Base-by-base conservation (phyloP, 208 protist genomes). In the Acanthamoeba triangularis region DNA sequence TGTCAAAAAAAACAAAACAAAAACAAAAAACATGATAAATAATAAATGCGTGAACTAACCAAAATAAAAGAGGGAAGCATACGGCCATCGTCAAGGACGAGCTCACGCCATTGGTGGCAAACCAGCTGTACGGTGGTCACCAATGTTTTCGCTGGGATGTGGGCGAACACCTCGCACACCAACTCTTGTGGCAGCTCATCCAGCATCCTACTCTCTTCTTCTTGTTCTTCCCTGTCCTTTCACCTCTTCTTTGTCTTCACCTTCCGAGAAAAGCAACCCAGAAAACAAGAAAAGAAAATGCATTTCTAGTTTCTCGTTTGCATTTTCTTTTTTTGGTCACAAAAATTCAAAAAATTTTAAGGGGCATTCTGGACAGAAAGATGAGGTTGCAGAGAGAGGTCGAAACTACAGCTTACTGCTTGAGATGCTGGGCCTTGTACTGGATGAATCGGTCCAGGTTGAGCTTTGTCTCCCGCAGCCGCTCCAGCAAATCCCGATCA, bases 401-500 rank as follows among this genome's bases (percentile, higher is more conserved):
- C 63, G 35, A 41, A 41, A 41, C 37, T 1, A 65, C 20, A 5
- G 4, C 25, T n/a, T 65, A n/a, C n/a, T 78, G n/a, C 33, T 87
- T 87, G 78, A 87, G 20, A 47, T 87, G 78, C n/a, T 61, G 61
- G 61, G 33, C 87, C 61, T 93, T 93, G 87, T 93, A 93, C 63
- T 93, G 87, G 33, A 93, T 93, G 59, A 93, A 93, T 49, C 87
- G 87, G 30, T 67, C 56, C 47, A 93, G 87, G 61, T 93, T 93
- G 61, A 93, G 87, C 59, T 76, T 67, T 3, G 87, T 76, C 87
- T 93, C 87, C 59, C 37, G 28, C 33, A 93, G 87, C 59, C 87
- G 87, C n/a, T 93, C 87, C 63, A 47, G 28, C 35, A 76, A 16
- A 35, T 93, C 59, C 20, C 87, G 30, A 49, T 93, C 87, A 56